These are phyloP conservation scores for Choanephora cucurbitarum DNA, from an alignment of 371 early-diverging fungal genomes.

Conservation along the genomic window DNA sequence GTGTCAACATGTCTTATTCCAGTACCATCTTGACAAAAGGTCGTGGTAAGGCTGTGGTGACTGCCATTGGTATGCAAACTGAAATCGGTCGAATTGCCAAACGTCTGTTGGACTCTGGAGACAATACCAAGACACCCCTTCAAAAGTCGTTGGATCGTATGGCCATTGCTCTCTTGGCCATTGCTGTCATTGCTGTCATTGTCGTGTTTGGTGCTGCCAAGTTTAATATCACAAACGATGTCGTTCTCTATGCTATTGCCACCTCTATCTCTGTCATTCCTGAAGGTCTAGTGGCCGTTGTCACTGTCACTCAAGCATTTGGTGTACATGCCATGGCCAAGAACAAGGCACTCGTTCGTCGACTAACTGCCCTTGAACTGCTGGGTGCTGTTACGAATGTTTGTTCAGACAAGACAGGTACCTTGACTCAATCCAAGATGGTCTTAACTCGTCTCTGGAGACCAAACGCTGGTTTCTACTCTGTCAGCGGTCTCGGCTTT, in stretches of 20 bases:
- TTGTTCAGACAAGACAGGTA: slow-evolving; percentile 97
- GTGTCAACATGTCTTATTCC: slow-evolving; percentile 65
- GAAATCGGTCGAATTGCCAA: slow-evolving; percentile 93
- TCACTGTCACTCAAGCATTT: slow-evolving; percentile 89
- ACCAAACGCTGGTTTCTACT: slow-evolving; percentile 63
- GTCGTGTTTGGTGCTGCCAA: slow-evolving; percentile 55
- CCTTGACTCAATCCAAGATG: slow-evolving; percentile 93
- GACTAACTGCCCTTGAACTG: slow-evolving; percentile 87
- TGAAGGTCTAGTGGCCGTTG: slow-evolving; percentile 92
- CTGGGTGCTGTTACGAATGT: slow-evolving; percentile 91
- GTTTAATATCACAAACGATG: slow-evolving; percentile 68
- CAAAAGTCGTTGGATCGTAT: slow-evolving; percentile 72
- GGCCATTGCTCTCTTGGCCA: slow-evolving; percentile 59
- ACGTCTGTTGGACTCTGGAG: slow-evolving; percentile 73
- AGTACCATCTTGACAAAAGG: slow-evolving; percentile 60
- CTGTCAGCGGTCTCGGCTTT: slow-evolving; percentile 65
- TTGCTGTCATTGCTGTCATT: slow-evolving; percentile 54
- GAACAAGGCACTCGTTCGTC: slow-evolving; percentile 81
- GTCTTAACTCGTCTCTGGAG: slow-evolving; percentile 76
- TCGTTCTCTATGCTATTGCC: slow-evolving; percentile 75
- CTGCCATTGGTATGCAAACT: slow-evolving; percentile 85
- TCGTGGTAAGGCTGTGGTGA: slow-evolving; percentile 72
- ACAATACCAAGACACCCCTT: slow-evolving; percentile 67
- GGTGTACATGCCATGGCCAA: slow-evolving; percentile 90
- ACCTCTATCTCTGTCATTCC: slow-evolving; percentile 95